A percentile compares a stretch with the other conserved stretches of the same genome.
Evolutionary conservation across 73 alveolate genomes (phyloP).

Genomic region (Uronychia binucleata): DNA sequence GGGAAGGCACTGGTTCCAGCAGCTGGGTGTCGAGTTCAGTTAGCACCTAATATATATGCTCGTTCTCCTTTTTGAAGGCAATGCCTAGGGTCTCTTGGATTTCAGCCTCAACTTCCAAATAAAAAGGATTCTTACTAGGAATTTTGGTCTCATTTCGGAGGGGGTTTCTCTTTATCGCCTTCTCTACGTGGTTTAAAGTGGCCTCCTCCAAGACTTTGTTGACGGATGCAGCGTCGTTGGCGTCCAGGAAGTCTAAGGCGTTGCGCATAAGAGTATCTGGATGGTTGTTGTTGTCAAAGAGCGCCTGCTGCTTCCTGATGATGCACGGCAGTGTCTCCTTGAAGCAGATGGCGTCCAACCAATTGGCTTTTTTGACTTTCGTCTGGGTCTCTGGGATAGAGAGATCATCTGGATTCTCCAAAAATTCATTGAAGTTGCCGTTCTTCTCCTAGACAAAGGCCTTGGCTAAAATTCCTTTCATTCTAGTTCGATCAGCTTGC

Average conservation of each 20-base stretch:
- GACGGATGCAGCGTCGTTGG: slow-evolving; percentile 38
- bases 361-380: slow-evolving; percentile 48
- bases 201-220: slow-evolving; percentile 40
- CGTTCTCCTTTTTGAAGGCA: slow-evolving; percentile 8
- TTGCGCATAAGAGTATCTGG: slow-evolving; percentile 26
- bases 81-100: slow-evolving; percentile 13
- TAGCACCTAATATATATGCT: background rate
- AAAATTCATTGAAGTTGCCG: background rate
- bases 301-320: slow-evolving; percentile 20
- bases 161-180: slow-evolving; percentile 26
- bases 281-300: background rate
- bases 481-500: slow-evolving; percentile 4
- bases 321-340: slow-evolving; percentile 6
- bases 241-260: slow-evolving; percentile 44
- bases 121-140: too few species aligned
- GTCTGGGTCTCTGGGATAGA: slow-evolving; percentile 15
- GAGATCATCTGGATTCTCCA: background rate
- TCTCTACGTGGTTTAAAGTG: slow-evolving; percentile 27
- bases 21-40: slow-evolving; percentile 9
- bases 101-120: slow-evolving; percentile 11
- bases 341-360: slow-evolving; percentile 51
- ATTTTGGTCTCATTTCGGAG: slow-evolving; percentile 16
- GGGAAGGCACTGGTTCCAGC: slow-evolving; percentile 35
- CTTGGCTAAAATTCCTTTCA: background rate
- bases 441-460: slow-evolving; percentile 1